Evolutionary conservation across 2,329 filamentous ascomycete genomes (phyloP).

Genomic region (Aspergillus caelatus): DNA sequence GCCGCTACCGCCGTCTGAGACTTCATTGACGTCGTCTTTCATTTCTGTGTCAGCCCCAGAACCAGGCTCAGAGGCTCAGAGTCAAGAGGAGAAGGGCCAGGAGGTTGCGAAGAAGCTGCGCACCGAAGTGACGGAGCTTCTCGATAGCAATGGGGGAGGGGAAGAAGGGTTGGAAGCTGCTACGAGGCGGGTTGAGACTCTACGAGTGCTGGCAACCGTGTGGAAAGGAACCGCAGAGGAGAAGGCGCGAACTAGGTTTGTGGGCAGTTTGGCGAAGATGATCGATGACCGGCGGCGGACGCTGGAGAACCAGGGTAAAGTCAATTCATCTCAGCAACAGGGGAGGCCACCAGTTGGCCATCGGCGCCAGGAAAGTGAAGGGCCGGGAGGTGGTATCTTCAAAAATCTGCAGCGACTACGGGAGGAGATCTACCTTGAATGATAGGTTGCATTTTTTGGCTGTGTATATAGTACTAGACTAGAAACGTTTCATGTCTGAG

Average conservation of each 20-base stretch:
- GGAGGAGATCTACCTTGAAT: conserved; percentile 58
- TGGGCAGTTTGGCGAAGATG: conserved; percentile 77
- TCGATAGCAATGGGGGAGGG: conserved; percentile 62
- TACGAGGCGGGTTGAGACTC: conserved; percentile 70
- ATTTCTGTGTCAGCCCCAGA: conserved; percentile 88
- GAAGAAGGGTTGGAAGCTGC: conserved; percentile 70
- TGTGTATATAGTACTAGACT: not conserved
- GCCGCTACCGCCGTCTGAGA: conserved; percentile 83
- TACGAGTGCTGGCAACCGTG: conserved; percentile 74
- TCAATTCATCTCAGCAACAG: conserved; percentile 23
- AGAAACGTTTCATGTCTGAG: not conserved
- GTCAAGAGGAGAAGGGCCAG: conserved; percentile 83
- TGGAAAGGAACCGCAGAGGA: conserved; percentile 98
- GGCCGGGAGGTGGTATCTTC: conserved; percentile 54
- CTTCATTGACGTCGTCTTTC: conserved; percentile 81
- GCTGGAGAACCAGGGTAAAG: conserved; percentile 46
- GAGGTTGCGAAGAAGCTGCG: conserved; percentile 68
- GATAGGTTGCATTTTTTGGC: conserved; percentile 10
- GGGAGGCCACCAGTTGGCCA: conserved; percentile 16
- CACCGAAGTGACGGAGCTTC: conserved; percentile 70
- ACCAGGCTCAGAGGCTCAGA: conserved; percentile 65
- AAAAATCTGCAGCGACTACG: conserved; percentile 56
- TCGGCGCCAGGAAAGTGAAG: conserved; percentile 35
- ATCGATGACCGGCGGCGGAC: conserved; percentile 71
- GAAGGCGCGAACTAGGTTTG: conserved; percentile 76